Evolutionary conservation across 2,329 filamentous ascomycete species (phyloP).

Genomic region (Aureobasidium sp.): DNA sequence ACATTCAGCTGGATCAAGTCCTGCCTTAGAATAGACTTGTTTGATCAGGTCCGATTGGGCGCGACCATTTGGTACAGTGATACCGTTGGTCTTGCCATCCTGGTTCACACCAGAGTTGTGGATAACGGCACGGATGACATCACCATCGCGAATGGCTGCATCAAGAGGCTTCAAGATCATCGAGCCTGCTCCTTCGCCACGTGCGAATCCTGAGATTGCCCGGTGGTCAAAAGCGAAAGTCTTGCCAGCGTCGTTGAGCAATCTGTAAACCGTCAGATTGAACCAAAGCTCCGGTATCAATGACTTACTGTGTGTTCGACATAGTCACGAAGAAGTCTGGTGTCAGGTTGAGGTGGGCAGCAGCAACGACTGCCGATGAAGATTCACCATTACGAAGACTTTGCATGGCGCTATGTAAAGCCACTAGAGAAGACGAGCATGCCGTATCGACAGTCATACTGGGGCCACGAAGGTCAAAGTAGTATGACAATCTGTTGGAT

Average conservation of each 20-base stretch:
- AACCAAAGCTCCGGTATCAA: conserved; percentile 16
- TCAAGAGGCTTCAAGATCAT: conserved; percentile 42
- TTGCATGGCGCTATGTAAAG: conserved; percentile 29
- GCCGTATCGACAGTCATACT: conserved; percentile 42
- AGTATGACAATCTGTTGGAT: conserved; percentile 32
- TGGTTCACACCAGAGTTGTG: conserved; percentile 30
- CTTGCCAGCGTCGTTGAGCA: conserved; percentile 18
- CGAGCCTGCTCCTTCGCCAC: conserved; percentile 47
- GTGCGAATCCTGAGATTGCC: conserved; percentile 36
- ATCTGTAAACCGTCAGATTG: conserved; percentile 8
- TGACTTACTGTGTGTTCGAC: conserved; percentile 25
- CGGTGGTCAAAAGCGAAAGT: conserved; percentile 2
- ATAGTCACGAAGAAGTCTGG: conserved; percentile 23
- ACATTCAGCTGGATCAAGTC: conserved; percentile 24
- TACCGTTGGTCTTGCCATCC: conserved; percentile 34
- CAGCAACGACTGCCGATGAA: conserved; percentile 19
- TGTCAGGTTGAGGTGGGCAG: conserved; percentile 24
- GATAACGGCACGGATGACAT: conserved; percentile 37
- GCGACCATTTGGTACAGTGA: conserved; percentile 33
- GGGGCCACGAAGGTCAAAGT: conserved; percentile 34
- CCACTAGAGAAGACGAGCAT: conserved; percentile 37
- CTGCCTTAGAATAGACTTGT: conserved; percentile 31
- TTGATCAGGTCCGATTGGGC: conserved; percentile 34
- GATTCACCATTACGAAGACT: conserved; percentile 30
- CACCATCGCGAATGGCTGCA: conserved; percentile 41